These are phyloP conservation scores for Trichoderma erinaceum DNA, from an alignment of 495 filamentous ascomycete species.

Conservation along the genomic window DNA sequence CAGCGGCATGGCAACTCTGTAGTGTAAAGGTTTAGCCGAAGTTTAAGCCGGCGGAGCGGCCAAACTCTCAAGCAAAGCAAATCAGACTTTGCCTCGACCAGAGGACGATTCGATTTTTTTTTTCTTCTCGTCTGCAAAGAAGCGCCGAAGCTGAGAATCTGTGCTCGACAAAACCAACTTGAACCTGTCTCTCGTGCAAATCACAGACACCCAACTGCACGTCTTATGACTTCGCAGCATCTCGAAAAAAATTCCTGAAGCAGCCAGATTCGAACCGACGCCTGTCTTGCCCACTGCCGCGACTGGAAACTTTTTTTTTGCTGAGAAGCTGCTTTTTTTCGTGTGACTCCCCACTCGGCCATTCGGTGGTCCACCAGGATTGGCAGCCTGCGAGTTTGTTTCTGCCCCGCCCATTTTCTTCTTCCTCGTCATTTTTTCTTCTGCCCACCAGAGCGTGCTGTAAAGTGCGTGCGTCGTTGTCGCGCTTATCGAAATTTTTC, in stretches of 20 bases:
- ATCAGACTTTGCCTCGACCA: neutral
- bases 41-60: neutral
- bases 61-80: neutral
- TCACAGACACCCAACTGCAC: neutral
- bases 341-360: conserved; percentile 8
- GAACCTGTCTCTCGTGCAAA: neutral
- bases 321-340: neutral
- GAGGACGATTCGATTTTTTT: neutral
- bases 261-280: conserved; percentile 3
- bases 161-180: neutral
- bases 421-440: neutral
- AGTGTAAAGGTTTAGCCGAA: neutral
- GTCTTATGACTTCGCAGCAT: neutral
- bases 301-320: neutral
- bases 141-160: neutral
- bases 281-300: neutral
- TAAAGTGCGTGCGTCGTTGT: neutral
- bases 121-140: neutral
- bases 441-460: neutral
- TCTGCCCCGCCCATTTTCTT: conserved; percentile 1
- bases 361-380: neutral
- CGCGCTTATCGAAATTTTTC: neutral
- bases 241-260: neutral
- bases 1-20: neutral
- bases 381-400: neutral